Conservation (phyloP, 352 stramenopile genomes). For the Phytopythium aichiense region DNA sequence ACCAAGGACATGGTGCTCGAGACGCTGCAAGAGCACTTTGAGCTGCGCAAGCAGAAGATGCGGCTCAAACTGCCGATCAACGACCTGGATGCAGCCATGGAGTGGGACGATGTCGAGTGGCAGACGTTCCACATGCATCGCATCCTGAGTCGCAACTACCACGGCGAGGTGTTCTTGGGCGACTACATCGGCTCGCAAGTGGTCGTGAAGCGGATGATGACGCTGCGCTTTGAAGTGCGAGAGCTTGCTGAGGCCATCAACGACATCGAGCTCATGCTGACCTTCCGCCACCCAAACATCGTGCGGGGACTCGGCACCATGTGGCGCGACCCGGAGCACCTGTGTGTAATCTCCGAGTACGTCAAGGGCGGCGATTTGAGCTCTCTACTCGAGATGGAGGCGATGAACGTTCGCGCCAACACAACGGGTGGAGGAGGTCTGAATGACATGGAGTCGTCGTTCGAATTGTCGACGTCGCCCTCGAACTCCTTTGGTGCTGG, state of each 20-base stretch:
- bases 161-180: conserved; percentile 58
- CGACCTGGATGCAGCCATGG: conserved; percentile 10
- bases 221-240: conserved; percentile 46
- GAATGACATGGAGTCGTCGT: conserved; percentile 10
- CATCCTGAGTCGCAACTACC: conserved; percentile 57
- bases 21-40: conserved; percentile 59
- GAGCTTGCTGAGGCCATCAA: conserved; percentile 64
- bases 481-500: not conserved
- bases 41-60: conserved; percentile 46
- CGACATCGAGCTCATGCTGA: conserved; percentile 61
- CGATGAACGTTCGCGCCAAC: conserved; percentile 15
- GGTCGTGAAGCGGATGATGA: conserved; percentile 73
- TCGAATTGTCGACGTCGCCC: conserved; percentile 6
- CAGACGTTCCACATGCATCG: conserved; percentile 58
- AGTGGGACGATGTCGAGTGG: conserved; percentile 60
- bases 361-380: conserved; percentile 53
- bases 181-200: conserved; percentile 52
- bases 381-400: conserved; percentile 48
- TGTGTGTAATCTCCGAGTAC: conserved; percentile 72
- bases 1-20: conserved; percentile 54
- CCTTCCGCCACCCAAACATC: conserved; percentile 62
- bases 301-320: conserved; percentile 66
- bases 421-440: not conserved
- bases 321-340: conserved; percentile 57
- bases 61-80: conserved; percentile 3